A percentile compares a stretch with the other conserved stretches of the same genome.
Conservation (phyloP, 441 rosid genomes). For the Syzygium malaccense region DNA sequence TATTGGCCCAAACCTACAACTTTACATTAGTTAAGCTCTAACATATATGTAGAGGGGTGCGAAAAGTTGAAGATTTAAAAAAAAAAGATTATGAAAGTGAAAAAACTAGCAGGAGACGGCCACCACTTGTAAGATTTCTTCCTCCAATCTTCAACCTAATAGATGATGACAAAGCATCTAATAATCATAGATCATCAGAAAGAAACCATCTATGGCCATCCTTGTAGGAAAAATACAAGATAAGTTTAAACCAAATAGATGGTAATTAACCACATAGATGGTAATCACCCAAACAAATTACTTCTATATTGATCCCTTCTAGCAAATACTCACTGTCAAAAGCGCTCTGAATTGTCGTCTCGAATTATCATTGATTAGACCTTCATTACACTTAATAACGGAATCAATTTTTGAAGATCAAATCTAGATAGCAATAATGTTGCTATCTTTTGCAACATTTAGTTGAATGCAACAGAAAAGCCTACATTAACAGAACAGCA, state of each 20-base stretch:
- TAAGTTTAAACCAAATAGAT: not conserved
- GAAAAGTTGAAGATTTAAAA: not conserved
- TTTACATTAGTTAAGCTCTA: not conserved
- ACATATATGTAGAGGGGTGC: not conserved
- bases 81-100: not conserved
- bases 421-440: not conserved
- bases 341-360: not conserved
- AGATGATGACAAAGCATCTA: not conserved
- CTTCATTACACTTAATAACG: not conserved
- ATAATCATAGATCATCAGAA: not conserved
- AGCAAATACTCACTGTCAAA: not conserved
- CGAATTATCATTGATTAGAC: not conserved
- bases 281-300: not conserved
- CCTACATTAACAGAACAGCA: not conserved
- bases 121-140: not conserved
- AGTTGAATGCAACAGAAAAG: not conserved
- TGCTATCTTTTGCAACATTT: not conserved
- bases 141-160: not conserved
- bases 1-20: not conserved
- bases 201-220: not conserved
- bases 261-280: not conserved
- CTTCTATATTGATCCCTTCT: not conserved
- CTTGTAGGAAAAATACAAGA: not conserved
- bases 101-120: not conserved
- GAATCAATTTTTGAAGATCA: not conserved